These are phyloP conservation scores for Colletotrichum sp. DNA, from an alignment of 2,329 filamentous ascomycete genomes.

Conservation along the genomic window DNA sequence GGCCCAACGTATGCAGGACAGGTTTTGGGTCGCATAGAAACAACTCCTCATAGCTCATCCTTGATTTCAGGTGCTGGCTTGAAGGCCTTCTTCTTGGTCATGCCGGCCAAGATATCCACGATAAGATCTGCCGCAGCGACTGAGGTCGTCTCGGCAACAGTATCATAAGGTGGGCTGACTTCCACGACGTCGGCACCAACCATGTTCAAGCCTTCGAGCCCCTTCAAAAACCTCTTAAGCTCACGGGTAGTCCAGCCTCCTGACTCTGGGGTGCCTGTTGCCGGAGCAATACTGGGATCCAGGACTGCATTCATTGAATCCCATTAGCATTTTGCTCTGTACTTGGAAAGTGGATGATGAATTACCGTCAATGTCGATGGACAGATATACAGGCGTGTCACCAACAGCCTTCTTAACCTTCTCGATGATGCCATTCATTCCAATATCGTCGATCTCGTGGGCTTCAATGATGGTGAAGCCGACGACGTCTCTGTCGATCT, in stretches of 20 bases:
- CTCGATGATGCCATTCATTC: constrained; percentile 72
- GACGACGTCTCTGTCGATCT: not conserved
- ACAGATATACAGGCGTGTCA: not conserved
- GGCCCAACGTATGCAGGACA: rapidly evolving
- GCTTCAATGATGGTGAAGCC: constrained; percentile 60
- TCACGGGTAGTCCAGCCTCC: not conserved
- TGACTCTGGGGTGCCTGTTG: not conserved
- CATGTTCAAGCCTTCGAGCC: not conserved
- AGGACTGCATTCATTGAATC: not conserved
- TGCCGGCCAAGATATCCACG: not conserved
- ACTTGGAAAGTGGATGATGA: rapidly evolving
- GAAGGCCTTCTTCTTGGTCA: not conserved
- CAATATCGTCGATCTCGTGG: constrained; percentile 87
- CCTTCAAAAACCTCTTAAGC: not conserved
- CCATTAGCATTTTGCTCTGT: not conserved
- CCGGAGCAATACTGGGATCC: constrained; percentile 27
- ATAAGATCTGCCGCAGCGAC: not conserved
- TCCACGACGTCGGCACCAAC: constrained; percentile 59
- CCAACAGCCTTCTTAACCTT: constrained; percentile 59
- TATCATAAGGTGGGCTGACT: constrained; percentile 84
- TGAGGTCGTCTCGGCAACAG: constrained; percentile 78
- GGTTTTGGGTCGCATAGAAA: rapidly evolving
- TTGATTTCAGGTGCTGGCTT: not conserved
- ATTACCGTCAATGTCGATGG: not conserved
- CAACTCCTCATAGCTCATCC: not conserved